phyloP scores from a whole-genome alignment of 345 rosid species.

The Acer yangbiense region DNA sequence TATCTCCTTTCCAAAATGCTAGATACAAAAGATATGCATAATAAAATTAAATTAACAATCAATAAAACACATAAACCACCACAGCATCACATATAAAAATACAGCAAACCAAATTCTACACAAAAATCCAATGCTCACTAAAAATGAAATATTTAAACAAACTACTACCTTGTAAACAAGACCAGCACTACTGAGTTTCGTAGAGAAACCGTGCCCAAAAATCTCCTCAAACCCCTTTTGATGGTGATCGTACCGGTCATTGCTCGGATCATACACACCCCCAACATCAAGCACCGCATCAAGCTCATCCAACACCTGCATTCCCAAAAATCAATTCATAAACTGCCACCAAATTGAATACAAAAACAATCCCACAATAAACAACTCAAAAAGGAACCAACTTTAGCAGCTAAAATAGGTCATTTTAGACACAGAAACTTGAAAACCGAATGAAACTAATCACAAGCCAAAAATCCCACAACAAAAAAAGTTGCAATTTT shows the following conservation, averaged over 20 bases:
- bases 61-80: neutral
- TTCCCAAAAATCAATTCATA: constrained; percentile 19
- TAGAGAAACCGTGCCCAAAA: constrained; percentile 82
- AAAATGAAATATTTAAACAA: neutral
- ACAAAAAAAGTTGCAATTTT: too few relatives aligned
- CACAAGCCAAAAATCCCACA: too few relatives aligned
- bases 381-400: neutral
- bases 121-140: too few relatives aligned
- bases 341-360: neutral
- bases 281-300: constrained; percentile 98
- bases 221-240: constrained; percentile 88
- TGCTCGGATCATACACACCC: constrained; percentile 81
- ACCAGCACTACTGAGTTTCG: constrained; percentile 96
- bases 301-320: constrained; percentile 76
- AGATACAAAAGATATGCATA: neutral
- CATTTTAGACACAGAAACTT: neutral
- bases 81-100: neutral
- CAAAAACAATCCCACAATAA: constrained; percentile 7
- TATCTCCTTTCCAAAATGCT: constrained; percentile 98
- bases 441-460: neutral
- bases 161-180: constrained; percentile 82
- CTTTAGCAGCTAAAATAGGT: neutral
- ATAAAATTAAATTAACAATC: neutral
- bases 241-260: constrained; percentile 85
- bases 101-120: neutral